A percentile compares a stretch with the other conserved stretches of the same genome.
phyloP scores from a whole-genome alignment of 805 yeast genomes.

The Yarrowia sp. region DNA sequence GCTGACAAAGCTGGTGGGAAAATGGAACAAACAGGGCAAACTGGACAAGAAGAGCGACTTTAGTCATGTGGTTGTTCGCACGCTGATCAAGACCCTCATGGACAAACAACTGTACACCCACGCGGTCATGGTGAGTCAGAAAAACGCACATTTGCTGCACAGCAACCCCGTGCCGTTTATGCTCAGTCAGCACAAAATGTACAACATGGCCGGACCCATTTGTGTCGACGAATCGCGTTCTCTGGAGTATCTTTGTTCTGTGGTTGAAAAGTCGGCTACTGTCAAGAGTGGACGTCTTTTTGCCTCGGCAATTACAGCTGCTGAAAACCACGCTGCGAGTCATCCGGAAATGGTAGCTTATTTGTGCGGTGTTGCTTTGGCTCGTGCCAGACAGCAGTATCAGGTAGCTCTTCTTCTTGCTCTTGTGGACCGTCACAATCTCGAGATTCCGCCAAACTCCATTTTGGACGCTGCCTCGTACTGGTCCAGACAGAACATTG shows the following conservation, averaged over 20 bases:
- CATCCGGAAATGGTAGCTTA: neutral
- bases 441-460: neutral
- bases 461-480: neutral
- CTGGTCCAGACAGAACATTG: neutral
- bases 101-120: neutral
- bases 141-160: neutral
- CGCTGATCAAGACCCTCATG: slow-evolving; percentile 8
- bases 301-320: neutral
- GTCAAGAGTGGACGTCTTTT: neutral
- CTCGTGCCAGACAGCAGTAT: neutral
- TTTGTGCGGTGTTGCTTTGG: neutral
- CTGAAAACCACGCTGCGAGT: neutral
- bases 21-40: neutral
- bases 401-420: neutral
- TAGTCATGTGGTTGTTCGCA: neutral
- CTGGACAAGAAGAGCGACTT: neutral
- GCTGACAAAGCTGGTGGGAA: neutral
- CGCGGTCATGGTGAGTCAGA: slow-evolving; percentile 5
- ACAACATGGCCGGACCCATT: slow-evolving; percentile 11
- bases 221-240: neutral
- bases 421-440: neutral
- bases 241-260: slow-evolving; percentile 1
- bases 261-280: neutral
- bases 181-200: neutral
- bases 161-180: neutral